phyloP scores from a whole-genome alignment of 2,329 filamentous ascomycete species.

The Alternaria ventricosa region DNA sequence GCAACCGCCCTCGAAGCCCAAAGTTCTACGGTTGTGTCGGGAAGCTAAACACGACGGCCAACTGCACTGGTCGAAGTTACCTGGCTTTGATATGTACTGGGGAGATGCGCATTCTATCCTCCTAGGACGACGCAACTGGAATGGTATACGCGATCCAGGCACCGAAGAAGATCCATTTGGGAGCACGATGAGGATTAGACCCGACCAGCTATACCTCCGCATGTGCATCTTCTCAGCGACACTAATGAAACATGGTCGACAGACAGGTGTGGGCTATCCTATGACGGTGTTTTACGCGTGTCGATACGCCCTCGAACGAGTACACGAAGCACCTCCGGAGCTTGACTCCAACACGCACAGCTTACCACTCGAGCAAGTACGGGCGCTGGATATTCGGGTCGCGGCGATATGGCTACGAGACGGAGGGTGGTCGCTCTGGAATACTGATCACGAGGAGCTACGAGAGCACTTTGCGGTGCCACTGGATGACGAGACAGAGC shows the following conservation, averaged over 20 bases:
- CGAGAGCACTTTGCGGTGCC: not conserved
- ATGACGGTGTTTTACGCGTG: not conserved
- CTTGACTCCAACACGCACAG: not conserved
- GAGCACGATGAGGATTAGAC: not conserved
- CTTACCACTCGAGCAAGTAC: not conserved
- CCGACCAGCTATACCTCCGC: not conserved
- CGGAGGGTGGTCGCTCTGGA: not conserved
- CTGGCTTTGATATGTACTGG: not conserved
- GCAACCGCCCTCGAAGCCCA: not conserved
- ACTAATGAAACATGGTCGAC: not conserved
- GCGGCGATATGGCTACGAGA: conserved; percentile 8
- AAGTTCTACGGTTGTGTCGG: too few species aligned
- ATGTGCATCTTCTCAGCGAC: not conserved
- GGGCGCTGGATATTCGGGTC: conserved; percentile 1
- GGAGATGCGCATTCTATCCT: not conserved
- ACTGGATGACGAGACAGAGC: not conserved
- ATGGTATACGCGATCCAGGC: not conserved
- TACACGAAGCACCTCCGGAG: not conserved
- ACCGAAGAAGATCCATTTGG: not conserved
- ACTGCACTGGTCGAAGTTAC: not conserved
- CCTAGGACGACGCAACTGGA: not conserved
- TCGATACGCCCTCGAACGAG: not conserved
- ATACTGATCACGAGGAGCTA: not conserved
- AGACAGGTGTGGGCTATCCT: not conserved
- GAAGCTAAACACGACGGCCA: not conserved